phyloP scores from a whole-genome alignment of 108 stramenopile species.

The Cylindrotheca fusiformis region DNA sequence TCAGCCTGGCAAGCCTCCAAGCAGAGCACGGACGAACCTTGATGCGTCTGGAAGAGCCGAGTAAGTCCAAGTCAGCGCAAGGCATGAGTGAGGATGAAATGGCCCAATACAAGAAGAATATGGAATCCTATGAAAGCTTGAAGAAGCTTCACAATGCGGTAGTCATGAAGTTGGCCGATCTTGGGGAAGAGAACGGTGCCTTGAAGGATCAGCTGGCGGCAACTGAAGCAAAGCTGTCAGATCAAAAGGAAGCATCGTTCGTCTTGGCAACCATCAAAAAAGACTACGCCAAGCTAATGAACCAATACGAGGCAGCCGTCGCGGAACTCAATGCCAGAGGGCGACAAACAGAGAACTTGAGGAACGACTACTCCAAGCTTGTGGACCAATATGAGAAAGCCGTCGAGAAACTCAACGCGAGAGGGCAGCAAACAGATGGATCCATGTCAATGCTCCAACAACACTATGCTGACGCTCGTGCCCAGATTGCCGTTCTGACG shows the following conservation, averaged over 20 bases:
- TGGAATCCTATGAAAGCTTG: constrained; percentile 10
- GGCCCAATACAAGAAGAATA: constrained; percentile 6
- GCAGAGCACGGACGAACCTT: not conserved
- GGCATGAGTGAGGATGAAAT: not conserved
- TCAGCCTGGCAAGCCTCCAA: not conserved
- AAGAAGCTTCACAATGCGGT: constrained; percentile 19
- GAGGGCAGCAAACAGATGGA: not conserved
- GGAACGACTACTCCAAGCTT: constrained; percentile 7
- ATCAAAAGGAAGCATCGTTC: not conserved
- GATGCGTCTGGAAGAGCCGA: not conserved
- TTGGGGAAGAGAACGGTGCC: constrained; percentile 28
- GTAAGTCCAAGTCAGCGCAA: not conserved
- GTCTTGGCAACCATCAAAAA: constrained; percentile 4
- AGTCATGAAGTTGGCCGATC: constrained; percentile 31
- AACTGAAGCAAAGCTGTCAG: constrained; percentile 5
- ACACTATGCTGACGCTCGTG: constrained; percentile 11
- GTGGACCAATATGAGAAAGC: constrained; percentile 2
- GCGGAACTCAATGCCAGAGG: not conserved
- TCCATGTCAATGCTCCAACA: constrained; percentile 2
- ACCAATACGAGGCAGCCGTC: constrained; percentile 4
- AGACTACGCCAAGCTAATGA: constrained; percentile 9
- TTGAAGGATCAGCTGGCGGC: constrained; percentile 7
- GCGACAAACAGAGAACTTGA: too few relatives aligned
- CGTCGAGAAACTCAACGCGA: not conserved
- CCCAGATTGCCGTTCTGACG: constrained; percentile 16